A percentile compares a stretch with the other conserved stretches of the same genome.
phyloP scores from a whole-genome alignment of 768 basidiomycete species.

The Cystofilobasidium bisporidii region DNA sequence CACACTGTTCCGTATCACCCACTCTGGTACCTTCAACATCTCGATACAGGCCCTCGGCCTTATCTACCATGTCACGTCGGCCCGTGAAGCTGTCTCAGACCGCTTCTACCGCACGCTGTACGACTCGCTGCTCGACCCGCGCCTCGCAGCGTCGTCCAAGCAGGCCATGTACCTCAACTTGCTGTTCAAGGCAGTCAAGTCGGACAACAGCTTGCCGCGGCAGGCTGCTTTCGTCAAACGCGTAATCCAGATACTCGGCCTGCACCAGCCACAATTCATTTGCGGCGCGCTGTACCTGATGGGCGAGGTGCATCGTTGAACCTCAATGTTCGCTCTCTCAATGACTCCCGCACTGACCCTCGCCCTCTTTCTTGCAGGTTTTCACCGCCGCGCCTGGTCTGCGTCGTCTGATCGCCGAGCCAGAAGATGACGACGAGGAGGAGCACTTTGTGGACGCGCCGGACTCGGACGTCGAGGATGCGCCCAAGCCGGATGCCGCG shows the following conservation, averaged over 20 bases:
- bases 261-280: constrained; percentile 72
- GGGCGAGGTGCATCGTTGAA: constrained; percentile 50
- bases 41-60: constrained; percentile 83
- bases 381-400: constrained; percentile 48
- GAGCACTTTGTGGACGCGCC: constrained; percentile 39
- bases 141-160: constrained; percentile 73
- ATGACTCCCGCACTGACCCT: too few species aligned
- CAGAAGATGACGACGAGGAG: constrained; percentile 39
- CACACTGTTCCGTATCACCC: constrained; percentile 87
- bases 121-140: constrained; percentile 71
- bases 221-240: constrained; percentile 63
- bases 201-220: constrained; percentile 51
- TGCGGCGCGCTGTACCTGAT: constrained; percentile 79
- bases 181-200: constrained; percentile 79
- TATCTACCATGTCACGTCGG: constrained; percentile 68
- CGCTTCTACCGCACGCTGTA: constrained; percentile 68
- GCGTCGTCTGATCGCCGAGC: constrained; percentile 44
- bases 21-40: constrained; percentile 92
- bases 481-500: constrained; percentile 11
- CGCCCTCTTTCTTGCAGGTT: too few species aligned
- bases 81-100: constrained; percentile 43
- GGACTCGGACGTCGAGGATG: constrained; percentile 28
- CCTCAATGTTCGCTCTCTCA: constrained; percentile 41
- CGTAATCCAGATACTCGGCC: constrained; percentile 67
- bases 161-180: constrained; percentile 96